phyloP scores from a whole-genome alignment of 1,139 yeast species.

The Kazachstania sp. region DNA sequence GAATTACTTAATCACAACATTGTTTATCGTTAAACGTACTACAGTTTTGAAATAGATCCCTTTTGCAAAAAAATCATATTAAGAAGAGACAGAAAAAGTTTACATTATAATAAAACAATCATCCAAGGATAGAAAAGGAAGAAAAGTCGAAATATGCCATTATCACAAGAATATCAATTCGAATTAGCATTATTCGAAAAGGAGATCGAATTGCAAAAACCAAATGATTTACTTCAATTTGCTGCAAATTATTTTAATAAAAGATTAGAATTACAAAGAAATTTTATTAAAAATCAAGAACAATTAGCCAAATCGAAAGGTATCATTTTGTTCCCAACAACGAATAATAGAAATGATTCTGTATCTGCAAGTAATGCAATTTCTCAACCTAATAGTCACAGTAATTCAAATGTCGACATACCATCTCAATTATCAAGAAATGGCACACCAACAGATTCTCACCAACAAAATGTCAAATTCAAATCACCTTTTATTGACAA shows the following conservation, averaged over 20 bases:
- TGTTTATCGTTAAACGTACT: too few species aligned
- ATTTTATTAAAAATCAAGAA: slow-evolving; percentile 46
- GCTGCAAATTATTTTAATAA: slow-evolving; percentile 63
- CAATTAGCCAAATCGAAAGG: slow-evolving; percentile 47
- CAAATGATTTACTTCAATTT: slow-evolving; percentile 62
- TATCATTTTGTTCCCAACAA: slow-evolving; percentile 41
- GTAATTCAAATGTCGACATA: neutral
- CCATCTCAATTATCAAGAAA: slow-evolving; percentile 3
- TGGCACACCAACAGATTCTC: slow-evolving; percentile 1
- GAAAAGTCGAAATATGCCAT: slow-evolving; percentile 23
- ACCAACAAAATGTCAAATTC: slow-evolving; percentile 33
- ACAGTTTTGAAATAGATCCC: too few species aligned
- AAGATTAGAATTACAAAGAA: slow-evolving; percentile 54
- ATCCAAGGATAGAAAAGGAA: neutral
- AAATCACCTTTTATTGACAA: slow-evolving; percentile 57
- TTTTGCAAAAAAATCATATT: too few species aligned
- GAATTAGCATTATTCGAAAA: slow-evolving; percentile 57
- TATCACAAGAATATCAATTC: slow-evolving; percentile 36
- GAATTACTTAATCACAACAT: too few species aligned
- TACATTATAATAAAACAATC: too few species aligned
- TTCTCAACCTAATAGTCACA: slow-evolving; percentile 1
- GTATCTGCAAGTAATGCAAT: slow-evolving; percentile 5
- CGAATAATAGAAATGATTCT: slow-evolving; percentile 4
- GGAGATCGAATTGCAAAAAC: slow-evolving; percentile 54
- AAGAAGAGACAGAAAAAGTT: too few species aligned